Evolutionary conservation across 768 basidiomycete genomes (phyloP).

Genomic region (Hemileccinum impolitum): DNA sequence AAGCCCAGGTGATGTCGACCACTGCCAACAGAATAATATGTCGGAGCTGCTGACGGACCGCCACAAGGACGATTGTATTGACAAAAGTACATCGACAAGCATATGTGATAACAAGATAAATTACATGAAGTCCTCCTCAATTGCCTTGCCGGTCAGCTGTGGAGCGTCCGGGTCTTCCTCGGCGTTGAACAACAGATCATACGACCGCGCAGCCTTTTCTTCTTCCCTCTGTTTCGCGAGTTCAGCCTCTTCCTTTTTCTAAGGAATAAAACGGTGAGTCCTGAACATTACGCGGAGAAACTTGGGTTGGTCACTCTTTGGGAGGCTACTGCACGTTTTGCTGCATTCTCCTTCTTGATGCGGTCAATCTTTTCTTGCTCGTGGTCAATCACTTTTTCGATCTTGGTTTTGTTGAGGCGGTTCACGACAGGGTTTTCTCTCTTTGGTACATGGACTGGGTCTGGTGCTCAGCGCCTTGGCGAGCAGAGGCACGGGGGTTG

Average conservation of each 20-base stretch:
- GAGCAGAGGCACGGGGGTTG: neutral
- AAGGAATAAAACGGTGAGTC: neutral
- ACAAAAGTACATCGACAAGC: neutral
- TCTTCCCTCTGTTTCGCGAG: slow-evolving; percentile 74
- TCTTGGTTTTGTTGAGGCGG: slow-evolving; percentile 90
- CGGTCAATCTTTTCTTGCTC: slow-evolving; percentile 85
- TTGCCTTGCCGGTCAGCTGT: slow-evolving; percentile 62
- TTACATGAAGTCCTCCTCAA: slow-evolving; percentile 91
- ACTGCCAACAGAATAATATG: too few species aligned
- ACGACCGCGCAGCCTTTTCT: slow-evolving; percentile 85
- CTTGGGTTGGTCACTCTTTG: slow-evolving; percentile 53
- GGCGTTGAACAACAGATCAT: slow-evolving; percentile 73
- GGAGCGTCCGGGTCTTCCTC: slow-evolving; percentile 53
- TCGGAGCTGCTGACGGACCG: too few species aligned
- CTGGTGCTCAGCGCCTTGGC: too few species aligned
- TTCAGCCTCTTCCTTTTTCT: slow-evolving; percentile 81
- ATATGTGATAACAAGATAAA: neutral
- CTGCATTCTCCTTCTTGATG: slow-evolving; percentile 69
- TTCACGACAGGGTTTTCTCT: slow-evolving; percentile 91
- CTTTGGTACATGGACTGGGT: slow-evolving; percentile 74
- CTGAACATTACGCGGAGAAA: neutral
- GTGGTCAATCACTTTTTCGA: slow-evolving; percentile 81
- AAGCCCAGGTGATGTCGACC: too few species aligned
- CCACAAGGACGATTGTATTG: neutral
- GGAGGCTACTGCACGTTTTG: slow-evolving; percentile 56